Percentiles rank a stretch among this genome's conserved stretches.
These are phyloP conservation scores for Fusarium globosum DNA, from an alignment of 2,329 filamentous ascomycete genomes.

Conservation along the genomic window DNA sequence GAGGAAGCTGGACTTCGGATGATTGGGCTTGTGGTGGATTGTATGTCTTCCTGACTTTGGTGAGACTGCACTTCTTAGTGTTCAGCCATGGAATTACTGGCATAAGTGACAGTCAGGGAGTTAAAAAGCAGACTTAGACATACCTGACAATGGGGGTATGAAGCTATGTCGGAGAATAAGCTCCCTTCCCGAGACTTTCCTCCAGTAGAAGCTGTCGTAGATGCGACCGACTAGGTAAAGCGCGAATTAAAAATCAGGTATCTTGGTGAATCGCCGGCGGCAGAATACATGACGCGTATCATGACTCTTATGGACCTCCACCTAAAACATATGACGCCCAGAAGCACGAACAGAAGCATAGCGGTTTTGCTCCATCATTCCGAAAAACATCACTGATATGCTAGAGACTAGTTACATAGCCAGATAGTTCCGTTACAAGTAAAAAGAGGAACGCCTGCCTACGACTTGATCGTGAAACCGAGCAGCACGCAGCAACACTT, in stretches of 20 bases:
- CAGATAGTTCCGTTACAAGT: rapidly evolving
- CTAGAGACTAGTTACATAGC: background rate
- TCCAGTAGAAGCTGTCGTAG: background rate
- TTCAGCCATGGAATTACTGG: background rate
- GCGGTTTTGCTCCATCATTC: background rate
- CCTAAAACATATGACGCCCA: background rate
- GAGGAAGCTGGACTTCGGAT: background rate
- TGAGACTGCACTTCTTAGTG: background rate
- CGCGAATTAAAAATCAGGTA: background rate
- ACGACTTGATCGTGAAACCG: background rate
- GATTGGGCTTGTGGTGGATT: background rate
- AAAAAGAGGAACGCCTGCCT: background rate
- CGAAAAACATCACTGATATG: background rate
- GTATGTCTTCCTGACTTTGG: background rate
- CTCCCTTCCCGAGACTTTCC: background rate
- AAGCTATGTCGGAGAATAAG: background rate
- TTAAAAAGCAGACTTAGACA: background rate
- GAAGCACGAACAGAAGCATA: rapidly evolving
- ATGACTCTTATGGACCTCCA: background rate
- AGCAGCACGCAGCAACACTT: background rate
- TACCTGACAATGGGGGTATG: background rate
- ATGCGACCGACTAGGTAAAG: background rate
- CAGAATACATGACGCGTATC: background rate
- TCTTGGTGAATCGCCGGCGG: background rate
- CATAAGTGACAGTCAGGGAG: background rate